Percentiles rank a stretch among this genome's conserved stretches.
These are phyloP conservation scores for Aspergillus proliferans DNA, from an alignment of 2,329 filamentous ascomycete genomes.

Conservation along the genomic window DNA sequence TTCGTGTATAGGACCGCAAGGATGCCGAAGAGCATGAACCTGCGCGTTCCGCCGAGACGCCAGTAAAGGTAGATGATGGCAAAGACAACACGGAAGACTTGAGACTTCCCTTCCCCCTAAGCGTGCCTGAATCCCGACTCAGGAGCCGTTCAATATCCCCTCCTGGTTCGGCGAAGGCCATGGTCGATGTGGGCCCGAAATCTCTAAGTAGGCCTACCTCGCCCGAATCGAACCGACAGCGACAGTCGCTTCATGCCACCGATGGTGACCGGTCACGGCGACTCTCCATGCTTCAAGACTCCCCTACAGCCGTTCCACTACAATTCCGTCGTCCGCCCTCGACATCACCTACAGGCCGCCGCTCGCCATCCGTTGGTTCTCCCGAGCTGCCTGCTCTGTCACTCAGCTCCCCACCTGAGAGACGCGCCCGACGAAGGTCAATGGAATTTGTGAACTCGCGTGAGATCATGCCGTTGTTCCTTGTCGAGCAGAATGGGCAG, in stretches of 20 bases:
- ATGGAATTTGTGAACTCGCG: slow-evolving; percentile 49
- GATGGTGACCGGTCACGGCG: slow-evolving; percentile 16
- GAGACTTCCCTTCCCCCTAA: slow-evolving; percentile 4
- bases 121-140: slow-evolving; percentile 15
- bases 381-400: slow-evolving; percentile 29
- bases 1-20: slow-evolving; percentile 29
- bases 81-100: slow-evolving; percentile 13
- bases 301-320: slow-evolving; percentile 52
- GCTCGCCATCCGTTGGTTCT: slow-evolving; percentile 35
- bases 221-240: slow-evolving; percentile 11
- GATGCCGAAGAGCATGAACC: slow-evolving; percentile 32
- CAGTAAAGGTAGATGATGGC: slow-evolving; percentile 34
- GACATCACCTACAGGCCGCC: slow-evolving; percentile 38
- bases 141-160: slow-evolving; percentile 33
- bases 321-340: slow-evolving; percentile 47
- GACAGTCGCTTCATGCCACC: background rate
- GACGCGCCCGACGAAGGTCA: slow-evolving; percentile 44
- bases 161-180: slow-evolving; percentile 21
- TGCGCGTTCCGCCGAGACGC: slow-evolving; percentile 54
- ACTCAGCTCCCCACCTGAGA: slow-evolving; percentile 38
- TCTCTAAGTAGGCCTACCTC: slow-evolving; percentile 32
- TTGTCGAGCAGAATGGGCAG: slow-evolving; percentile 60
- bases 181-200: slow-evolving; percentile 22
- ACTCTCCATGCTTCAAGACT: slow-evolving; percentile 30
- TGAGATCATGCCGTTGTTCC: slow-evolving; percentile 75